Evolutionary conservation across 352 stramenopile genomes (phyloP).

Genomic region (Phytophthora citricola): DNA sequence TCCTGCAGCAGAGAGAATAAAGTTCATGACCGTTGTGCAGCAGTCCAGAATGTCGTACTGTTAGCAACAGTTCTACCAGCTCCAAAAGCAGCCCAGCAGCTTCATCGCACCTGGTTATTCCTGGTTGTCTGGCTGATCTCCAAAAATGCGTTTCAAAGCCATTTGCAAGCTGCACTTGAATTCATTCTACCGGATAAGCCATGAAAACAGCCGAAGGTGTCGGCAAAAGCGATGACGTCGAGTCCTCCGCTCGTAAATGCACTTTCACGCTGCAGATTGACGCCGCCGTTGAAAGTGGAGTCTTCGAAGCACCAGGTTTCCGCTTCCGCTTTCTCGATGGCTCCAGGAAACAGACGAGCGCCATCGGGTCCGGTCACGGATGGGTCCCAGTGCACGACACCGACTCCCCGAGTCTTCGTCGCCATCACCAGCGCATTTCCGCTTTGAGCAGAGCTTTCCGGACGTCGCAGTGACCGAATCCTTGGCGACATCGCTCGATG

Average conservation of each 20-base stretch:
- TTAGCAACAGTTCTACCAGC: neutral
- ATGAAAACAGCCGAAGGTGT: constrained; percentile 24
- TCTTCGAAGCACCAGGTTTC: constrained; percentile 61
- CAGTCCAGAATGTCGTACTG: neutral
- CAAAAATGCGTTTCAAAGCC: constrained; percentile 4
- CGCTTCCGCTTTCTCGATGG: constrained; percentile 78
- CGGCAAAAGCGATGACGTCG: constrained; percentile 16
- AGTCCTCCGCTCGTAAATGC: constrained; percentile 42
- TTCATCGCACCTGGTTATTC: constrained; percentile 31
- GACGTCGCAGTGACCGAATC: constrained; percentile 60
- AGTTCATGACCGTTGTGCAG: constrained; percentile 1
- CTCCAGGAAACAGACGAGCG: constrained; percentile 59
- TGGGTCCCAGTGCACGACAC: constrained; percentile 38
- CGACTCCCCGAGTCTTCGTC: neutral
- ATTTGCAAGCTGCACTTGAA: neutral
- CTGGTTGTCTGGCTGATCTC: constrained; percentile 1
- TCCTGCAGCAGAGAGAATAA: neutral
- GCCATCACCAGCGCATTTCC: constrained; percentile 20
- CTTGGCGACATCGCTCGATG: constrained; percentile 52
- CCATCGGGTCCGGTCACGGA: constrained; percentile 35
- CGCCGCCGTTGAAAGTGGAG: constrained; percentile 43
- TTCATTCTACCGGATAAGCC: neutral
- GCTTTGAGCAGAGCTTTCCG: constrained; percentile 56
- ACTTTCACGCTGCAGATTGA: constrained; percentile 74
- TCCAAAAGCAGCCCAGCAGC: neutral